A percentile compares a stretch with the other conserved stretches of the same genome.
phyloP scores from a whole-genome alignment of 2,329 filamentous ascomycete species.

The Penicillium sp. region DNA sequence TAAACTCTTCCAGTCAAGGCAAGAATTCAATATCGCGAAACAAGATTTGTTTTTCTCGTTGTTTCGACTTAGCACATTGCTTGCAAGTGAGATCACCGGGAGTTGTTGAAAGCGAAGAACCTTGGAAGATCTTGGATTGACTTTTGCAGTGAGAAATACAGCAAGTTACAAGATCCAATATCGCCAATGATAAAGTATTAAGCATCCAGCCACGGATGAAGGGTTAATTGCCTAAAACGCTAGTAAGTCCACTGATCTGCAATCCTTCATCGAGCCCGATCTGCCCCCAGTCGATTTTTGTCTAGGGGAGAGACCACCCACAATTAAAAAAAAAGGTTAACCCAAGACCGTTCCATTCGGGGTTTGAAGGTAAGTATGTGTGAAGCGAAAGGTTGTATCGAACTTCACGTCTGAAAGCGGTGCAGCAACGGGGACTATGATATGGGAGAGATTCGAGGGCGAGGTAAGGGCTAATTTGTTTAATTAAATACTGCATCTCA shows the following conservation, averaged over 20 bases:
- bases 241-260: not conserved
- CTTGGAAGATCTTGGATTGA: not conserved
- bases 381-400: conserved; percentile 8
- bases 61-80: not conserved
- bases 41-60: not conserved
- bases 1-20: not conserved
- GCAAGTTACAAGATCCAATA: not conserved
- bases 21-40: not conserved
- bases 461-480: conserved; percentile 9
- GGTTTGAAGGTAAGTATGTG: conserved; percentile 1
- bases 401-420: conserved; percentile 8
- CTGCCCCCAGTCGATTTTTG: not conserved
- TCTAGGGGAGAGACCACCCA: not conserved
- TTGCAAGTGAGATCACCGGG: not conserved
- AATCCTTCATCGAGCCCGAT: not conserved
- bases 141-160: not conserved
- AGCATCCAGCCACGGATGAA: not conserved
- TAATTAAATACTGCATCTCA: conserved; percentile 10
- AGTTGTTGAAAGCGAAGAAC: not conserved
- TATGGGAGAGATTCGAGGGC: conserved; percentile 2
- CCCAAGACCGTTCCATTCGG: not conserved
- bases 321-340: not conserved
- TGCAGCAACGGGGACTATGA: not conserved
- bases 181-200: not conserved
- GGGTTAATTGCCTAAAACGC: not conserved